Conservation (phyloP, 306 rosid species). For the Comarum palustre region DNA sequence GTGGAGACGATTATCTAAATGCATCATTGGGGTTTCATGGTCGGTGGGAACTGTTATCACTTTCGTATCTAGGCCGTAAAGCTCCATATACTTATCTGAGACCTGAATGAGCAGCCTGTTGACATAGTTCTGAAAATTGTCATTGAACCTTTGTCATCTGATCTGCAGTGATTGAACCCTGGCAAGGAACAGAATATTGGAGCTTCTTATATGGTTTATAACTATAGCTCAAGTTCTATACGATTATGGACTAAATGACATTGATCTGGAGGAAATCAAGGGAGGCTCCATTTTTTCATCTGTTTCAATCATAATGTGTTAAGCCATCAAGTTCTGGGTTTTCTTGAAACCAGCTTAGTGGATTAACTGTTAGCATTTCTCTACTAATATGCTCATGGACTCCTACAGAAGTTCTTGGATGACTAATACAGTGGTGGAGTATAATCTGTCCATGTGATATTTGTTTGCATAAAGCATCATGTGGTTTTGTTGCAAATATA, state of each 20-base stretch:
- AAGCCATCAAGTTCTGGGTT: background rate
- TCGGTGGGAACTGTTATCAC: constrained; percentile 10
- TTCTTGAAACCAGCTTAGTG: background rate
- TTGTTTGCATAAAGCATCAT: constrained; percentile 13
- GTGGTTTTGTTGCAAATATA: background rate
- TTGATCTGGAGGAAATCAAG: background rate
- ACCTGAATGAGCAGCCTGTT: constrained; percentile 12
- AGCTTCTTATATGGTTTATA: background rate
- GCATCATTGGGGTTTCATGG: constrained; percentile 19
- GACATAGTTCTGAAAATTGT: constrained; percentile 16
- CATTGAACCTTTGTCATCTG: background rate
- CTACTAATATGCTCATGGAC: background rate
- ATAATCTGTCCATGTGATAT: background rate
- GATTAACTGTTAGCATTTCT: background rate
- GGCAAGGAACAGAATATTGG: background rate
- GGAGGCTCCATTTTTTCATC: background rate
- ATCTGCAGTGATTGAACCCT: constrained; percentile 3
- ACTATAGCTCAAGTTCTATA: constrained; percentile 3
- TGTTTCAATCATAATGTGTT: background rate
- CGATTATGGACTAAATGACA: background rate
- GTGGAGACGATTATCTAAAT: constrained; percentile 11
- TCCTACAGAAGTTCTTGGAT: constrained; percentile 14
- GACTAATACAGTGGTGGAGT: constrained; percentile 10
- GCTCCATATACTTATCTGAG: constrained; percentile 7
- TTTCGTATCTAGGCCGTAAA: background rate